Percentiles rank a stretch among this genome's conserved stretches.
phyloP scores from a whole-genome alignment of 2,329 filamentous ascomycete species.

The Aspergillus ibericus region DNA sequence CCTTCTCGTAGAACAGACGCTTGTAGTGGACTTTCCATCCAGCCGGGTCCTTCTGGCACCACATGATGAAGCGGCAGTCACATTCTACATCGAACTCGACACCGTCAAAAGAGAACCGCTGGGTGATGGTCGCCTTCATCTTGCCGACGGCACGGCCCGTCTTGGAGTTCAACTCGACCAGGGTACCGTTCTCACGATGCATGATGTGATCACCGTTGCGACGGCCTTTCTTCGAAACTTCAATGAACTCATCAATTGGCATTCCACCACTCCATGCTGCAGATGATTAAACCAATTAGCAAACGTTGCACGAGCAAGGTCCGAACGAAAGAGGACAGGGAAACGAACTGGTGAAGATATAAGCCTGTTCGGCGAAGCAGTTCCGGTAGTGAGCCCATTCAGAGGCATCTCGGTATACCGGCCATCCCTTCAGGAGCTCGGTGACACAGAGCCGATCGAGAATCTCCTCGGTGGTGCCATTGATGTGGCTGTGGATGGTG shows the following conservation, averaged over 20 bases:
- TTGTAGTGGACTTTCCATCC: slow-evolving; percentile 7
- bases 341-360: slow-evolving; percentile 1
- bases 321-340: background rate
- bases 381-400: slow-evolving; percentile 7
- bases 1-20: slow-evolving; percentile 5
- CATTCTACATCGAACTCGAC: slow-evolving; percentile 2
- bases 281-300: background rate
- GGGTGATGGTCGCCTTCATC: slow-evolving; percentile 5
- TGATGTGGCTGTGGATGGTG: slow-evolving; percentile 6
- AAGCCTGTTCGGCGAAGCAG: slow-evolving; percentile 5
- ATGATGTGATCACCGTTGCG: slow-evolving; percentile 5
- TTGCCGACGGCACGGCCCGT: slow-evolving; percentile 3
- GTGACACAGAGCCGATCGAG: slow-evolving; percentile 5
- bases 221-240: slow-evolving; percentile 4
- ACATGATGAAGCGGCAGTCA: slow-evolving; percentile 7
- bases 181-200: slow-evolving; percentile 5
- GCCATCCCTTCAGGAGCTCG: slow-evolving; percentile 6
- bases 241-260: slow-evolving; percentile 6
- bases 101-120: background rate
- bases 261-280: slow-evolving; percentile 2
- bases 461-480: slow-evolving; percentile 3
- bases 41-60: slow-evolving; percentile 1
- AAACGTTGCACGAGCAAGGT: background rate
- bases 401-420: slow-evolving; percentile 5
- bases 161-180: background rate